Conservation (phyloP, 2,329 filamentous ascomycete genomes). For the Penicillium glabrum region DNA sequence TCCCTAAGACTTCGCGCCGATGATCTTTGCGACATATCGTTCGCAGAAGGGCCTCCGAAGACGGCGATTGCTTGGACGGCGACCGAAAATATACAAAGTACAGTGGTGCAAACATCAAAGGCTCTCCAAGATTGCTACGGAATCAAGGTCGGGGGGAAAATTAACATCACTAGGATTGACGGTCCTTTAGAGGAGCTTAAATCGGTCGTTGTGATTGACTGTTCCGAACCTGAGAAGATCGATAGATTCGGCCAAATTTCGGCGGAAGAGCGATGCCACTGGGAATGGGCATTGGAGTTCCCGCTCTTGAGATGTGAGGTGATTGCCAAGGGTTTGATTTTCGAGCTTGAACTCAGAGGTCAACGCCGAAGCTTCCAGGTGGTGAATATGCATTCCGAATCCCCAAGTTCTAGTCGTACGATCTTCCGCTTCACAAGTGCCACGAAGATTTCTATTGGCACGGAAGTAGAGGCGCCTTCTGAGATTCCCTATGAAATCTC, state of each 20-base stretch:
- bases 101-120: constrained; percentile 71
- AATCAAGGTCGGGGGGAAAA: constrained; percentile 69
- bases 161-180: constrained; percentile 60
- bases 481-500: constrained; percentile 16
- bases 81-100: constrained; percentile 62
- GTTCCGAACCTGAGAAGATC: constrained; percentile 45
- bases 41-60: constrained; percentile 43
- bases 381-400: constrained; percentile 53
- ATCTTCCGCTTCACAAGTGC: constrained; percentile 37
- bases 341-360: constrained; percentile 62
- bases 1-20: constrained; percentile 57
- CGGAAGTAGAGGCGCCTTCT: constrained; percentile 15
- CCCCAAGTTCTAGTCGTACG: constrained; percentile 38
- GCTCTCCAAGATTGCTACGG: constrained; percentile 70
- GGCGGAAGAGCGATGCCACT: constrained; percentile 42
- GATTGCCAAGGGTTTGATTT: constrained; percentile 67
- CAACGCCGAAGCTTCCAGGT: constrained; percentile 63
- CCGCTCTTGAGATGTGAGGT: constrained; percentile 59
- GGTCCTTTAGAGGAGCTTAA: constrained; percentile 55
- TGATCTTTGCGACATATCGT: constrained; percentile 52
- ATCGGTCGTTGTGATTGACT: constrained; percentile 61
- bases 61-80: constrained; percentile 65
- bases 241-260: constrained; percentile 36
- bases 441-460: constrained; percentile 35
- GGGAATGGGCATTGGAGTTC: constrained; percentile 51